Conservation (phyloP, 768 basidiomycete species). For the Boletus rufocinnamomeus region DNA sequence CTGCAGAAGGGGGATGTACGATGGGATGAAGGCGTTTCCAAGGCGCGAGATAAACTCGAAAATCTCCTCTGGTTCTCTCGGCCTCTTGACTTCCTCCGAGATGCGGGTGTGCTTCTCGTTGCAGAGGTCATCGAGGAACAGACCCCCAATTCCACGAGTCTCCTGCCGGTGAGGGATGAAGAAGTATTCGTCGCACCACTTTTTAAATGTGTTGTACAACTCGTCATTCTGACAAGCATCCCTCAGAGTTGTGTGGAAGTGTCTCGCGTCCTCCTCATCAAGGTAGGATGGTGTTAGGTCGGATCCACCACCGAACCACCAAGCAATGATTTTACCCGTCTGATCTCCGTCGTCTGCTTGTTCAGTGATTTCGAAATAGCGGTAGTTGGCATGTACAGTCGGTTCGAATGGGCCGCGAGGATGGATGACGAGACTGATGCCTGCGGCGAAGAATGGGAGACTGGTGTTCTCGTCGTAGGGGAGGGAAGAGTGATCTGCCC, state of each 20-base stretch:
- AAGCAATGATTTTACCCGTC: constrained; percentile 66
- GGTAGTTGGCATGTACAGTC: constrained; percentile 94
- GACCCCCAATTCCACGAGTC: constrained; percentile 85
- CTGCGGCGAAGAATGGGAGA: constrained; percentile 92
- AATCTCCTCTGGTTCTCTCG: constrained; percentile 63
- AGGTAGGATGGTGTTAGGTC: constrained; percentile 95
- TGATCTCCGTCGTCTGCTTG: constrained; percentile 37
- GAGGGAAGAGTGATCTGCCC: constrained; percentile 82
- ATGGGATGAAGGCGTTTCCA: constrained; percentile 82
- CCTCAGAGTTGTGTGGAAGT: constrained; percentile 84
- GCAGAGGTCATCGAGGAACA: constrained; percentile 95
- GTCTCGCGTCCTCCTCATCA: constrained; percentile 79
- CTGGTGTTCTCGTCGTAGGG: constrained; percentile 60
- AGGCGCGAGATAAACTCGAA: constrained; percentile 73
- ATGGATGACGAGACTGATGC: constrained; percentile 91
- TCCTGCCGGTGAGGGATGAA: constrained; percentile 86
- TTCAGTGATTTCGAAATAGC: constrained; percentile 92
- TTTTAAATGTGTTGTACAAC: constrained; percentile 81
- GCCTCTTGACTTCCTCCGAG: constrained; percentile 44
- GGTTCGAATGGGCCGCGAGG: constrained; percentile 92
- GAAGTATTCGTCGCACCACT: constrained; percentile 99
- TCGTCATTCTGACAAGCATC: constrained; percentile 70
- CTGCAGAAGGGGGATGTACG: constrained; percentile 85
- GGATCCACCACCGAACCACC: constrained; percentile 99
- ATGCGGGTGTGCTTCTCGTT: constrained; percentile 67